phyloP scores from a whole-genome alignment of 1,284 basidiomycete genomes.

The Inonotus obliquus region DNA sequence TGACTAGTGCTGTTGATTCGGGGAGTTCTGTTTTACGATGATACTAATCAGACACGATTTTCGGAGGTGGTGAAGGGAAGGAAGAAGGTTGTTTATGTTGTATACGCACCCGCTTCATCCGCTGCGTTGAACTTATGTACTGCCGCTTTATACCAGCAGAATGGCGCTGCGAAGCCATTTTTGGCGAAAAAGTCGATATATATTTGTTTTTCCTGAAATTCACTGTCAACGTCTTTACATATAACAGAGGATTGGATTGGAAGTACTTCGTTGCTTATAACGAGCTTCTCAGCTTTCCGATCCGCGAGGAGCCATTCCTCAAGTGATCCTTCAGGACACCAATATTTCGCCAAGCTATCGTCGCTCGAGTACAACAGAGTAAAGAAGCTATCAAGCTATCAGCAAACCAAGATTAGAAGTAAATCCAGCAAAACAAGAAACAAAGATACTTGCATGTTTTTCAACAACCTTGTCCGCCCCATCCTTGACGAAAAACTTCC shows the following conservation, averaged over 20 bases:
- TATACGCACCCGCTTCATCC: conserved; percentile 25
- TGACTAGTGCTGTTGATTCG: conserved; percentile 12
- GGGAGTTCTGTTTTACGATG: conserved; percentile 11
- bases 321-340: conserved; percentile 25
- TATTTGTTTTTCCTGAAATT: neutral
- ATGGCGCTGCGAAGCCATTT: conserved; percentile 6
- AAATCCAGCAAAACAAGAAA: neutral
- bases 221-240: neutral
- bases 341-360: conserved; percentile 25
- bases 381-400: conserved; percentile 29
- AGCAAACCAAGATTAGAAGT: neutral
- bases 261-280: conserved; percentile 23
- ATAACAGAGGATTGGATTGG: neutral
- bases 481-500: conserved; percentile 30
- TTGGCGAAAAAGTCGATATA: conserved; percentile 3
- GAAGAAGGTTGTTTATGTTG: neutral
- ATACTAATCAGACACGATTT: neutral
- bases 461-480: conserved; percentile 28
- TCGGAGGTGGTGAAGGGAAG: neutral
- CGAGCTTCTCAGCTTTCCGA: conserved; percentile 14
- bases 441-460: conserved; percentile 23
- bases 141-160: conserved; percentile 29
- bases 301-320: conserved; percentile 27
- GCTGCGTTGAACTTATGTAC: conserved; percentile 21
- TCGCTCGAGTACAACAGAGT: conserved; percentile 29